Evolutionary conservation across 805 yeast genomes (phyloP).

Genomic region (Kuraishia floccosa): DNA sequence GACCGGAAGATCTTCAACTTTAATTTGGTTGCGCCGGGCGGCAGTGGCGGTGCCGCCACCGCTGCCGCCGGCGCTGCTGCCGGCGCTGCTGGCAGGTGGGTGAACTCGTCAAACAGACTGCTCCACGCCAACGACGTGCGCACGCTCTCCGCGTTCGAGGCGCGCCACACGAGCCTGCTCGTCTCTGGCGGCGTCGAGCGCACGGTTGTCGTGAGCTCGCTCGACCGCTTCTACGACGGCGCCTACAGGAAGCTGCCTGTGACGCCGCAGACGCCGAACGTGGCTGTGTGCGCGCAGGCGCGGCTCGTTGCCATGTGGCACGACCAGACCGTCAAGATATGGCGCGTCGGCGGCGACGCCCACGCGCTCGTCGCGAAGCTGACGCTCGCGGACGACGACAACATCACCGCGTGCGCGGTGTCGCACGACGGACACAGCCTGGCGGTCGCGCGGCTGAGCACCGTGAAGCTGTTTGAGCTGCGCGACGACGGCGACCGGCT

Average conservation of each 20-base stretch:
- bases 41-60: too few relatives aligned
- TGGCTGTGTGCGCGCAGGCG: conserved; percentile 31
- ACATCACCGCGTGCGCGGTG: conserved; percentile 56
- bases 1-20: conserved; percentile 84
- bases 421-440: conserved; percentile 55
- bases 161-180: conserved; percentile 55
- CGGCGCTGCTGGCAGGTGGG: conserved; percentile 77
- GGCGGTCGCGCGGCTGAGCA: conserved; percentile 59
- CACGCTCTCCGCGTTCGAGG: conserved; percentile 57
- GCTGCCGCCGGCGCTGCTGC: too few relatives aligned
- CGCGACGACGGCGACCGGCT: conserved; percentile 20
- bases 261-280: conserved; percentile 43
- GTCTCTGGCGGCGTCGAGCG: conserved; percentile 82
- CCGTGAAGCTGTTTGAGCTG: conserved; percentile 60
- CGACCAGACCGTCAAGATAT: conserved; percentile 70
- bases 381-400: conserved; percentile 64
- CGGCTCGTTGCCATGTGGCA: conserved; percentile 67
- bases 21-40: conserved; percentile 27
- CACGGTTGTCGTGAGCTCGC: conserved; percentile 52
- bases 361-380: conserved; percentile 57
- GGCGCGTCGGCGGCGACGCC: conserved; percentile 38
- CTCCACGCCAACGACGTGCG: conserved; percentile 84
- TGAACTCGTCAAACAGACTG: conserved; percentile 61
- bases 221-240: conserved; percentile 59
- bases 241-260: conserved; percentile 61